These are phyloP conservation scores for Trichaptum fuscoviolaceum DNA, from an alignment of 768 basidiomycete genomes.

Conservation along the genomic window DNA sequence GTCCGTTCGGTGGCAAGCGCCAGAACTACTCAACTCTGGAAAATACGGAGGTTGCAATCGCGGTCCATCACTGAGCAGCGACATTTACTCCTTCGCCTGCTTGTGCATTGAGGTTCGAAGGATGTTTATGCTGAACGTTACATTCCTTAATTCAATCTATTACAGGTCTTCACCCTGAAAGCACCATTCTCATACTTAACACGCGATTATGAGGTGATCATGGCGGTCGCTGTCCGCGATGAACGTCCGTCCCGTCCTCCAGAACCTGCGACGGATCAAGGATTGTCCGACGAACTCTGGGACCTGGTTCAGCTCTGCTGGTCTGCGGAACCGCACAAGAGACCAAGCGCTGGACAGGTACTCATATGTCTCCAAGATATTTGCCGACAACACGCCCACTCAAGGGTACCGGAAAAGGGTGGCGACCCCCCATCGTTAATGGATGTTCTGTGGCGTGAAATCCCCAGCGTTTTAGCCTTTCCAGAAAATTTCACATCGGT, in stretches of 20 bases:
- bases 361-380: too few relatives aligned
- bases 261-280: neutral
- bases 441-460: too few relatives aligned
- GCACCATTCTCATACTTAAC: neutral
- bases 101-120: neutral
- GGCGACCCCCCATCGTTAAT: too few relatives aligned
- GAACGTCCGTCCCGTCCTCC: neutral
- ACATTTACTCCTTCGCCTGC: constrained; percentile 4
- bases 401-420: too few relatives aligned
- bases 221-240: constrained; percentile 1
- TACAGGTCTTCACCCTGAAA: neutral
- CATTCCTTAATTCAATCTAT: too few relatives aligned
- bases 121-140: neutral
- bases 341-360: neutral
- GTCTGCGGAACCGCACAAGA: neutral
- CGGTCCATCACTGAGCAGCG: neutral
- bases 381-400: too few relatives aligned
- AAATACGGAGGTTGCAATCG: neutral
- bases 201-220: neutral
- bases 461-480: too few relatives aligned
- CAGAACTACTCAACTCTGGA: neutral
- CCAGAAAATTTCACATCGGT: too few relatives aligned
- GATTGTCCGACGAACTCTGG: neutral
- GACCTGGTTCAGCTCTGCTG: neutral
- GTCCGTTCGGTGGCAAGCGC: constrained; percentile 1